Base-by-base conservation (phyloP, 805 yeast species). In the Yarrowia alimentaria region DNA sequence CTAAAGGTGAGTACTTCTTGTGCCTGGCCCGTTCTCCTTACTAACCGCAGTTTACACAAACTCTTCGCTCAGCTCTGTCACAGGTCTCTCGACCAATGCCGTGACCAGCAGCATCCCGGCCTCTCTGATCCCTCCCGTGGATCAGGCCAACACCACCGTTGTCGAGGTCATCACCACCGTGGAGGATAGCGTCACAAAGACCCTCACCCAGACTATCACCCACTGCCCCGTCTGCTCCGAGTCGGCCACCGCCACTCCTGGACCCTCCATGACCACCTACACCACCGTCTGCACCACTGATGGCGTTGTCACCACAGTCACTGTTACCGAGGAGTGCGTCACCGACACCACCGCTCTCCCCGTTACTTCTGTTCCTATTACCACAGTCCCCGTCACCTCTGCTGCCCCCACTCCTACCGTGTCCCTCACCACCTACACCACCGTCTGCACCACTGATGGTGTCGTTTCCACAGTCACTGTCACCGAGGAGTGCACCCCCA, bases 401-500 rank as follows among this genome's bases (percentile, higher is more conserved):
- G 28, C 38, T 20, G 35, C 6, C 9, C 13, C 37, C 18, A 10
- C 38, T 21, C 19, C 28, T 13, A 7, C 21, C 11, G 42, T 24
- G 29, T 35, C 42, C 14, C 42, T 35, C 21, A 35, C 42, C 14
- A 35, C 42, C 5, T 35, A 35, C 17, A 17, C 29, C 11, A 22
- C 42, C n/a, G 42, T 35, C 20, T 35, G 19, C 29, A 35, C 42
- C 19, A 35, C 42, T 14, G 42, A 35, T 6, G 42, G 42, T 22
- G 29, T 22, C 12, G 29, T 35, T 8, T 11, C 20, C 3, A 35
- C 42, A 1, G 4, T 35, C 3, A 24, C 29, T 4, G 42, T 35
- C n/a, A 35, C 42, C 5, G 42, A 22, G 20, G 42, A 35, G 42
- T 35, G 42, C 16, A 11, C 12, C 7, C n/a, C n/a, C n/a, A n/a